phyloP scores from a whole-genome alignment of 164 flowering plant genomes.

The Umbilicus rupestris region DNA sequence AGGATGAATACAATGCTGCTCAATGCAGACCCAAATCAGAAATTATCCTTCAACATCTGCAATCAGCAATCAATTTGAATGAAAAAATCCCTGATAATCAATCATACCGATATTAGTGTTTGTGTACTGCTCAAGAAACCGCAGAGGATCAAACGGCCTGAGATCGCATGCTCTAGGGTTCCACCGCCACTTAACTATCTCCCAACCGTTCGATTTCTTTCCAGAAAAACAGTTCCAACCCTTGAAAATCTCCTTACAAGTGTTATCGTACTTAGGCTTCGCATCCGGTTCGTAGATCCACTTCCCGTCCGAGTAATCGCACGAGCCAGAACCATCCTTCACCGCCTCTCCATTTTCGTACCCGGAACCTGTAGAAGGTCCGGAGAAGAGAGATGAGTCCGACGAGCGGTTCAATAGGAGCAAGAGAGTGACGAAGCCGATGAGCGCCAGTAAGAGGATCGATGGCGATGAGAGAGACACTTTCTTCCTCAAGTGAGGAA shows the following conservation, averaged over 20 bases:
- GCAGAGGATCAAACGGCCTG: slow-evolving; percentile 52
- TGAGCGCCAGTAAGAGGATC: slow-evolving; percentile 36
- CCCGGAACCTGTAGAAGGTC: neutral
- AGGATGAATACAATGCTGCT: too few species aligned
- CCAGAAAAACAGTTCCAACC: slow-evolving; percentile 84
- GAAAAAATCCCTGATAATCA: too few species aligned
- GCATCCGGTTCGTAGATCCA: slow-evolving; percentile 62
- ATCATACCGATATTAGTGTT: slow-evolving; percentile 59
- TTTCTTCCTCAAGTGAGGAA: slow-evolving; percentile 21
- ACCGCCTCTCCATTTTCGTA: neutral
- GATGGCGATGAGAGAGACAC: slow-evolving; percentile 19
- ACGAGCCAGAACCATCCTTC: slow-evolving; percentile 10
- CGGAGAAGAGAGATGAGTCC: slow-evolving; percentile 14
- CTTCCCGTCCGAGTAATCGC: slow-evolving; percentile 58
- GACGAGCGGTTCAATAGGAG: slow-evolving; percentile 36
- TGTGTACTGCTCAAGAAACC: slow-evolving; percentile 46
- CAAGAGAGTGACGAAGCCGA: slow-evolving; percentile 38
- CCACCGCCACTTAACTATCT: slow-evolving; percentile 72
- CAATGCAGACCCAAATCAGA: too few species aligned
- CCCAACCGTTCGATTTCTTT: slow-evolving; percentile 51
- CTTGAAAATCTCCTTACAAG: slow-evolving; percentile 92
- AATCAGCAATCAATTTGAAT: too few species aligned
- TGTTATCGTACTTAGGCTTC: slow-evolving; percentile 43
- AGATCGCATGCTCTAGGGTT: slow-evolving; percentile 57
- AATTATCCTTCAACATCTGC: neutral